Conservation (phyloP, 2,329 filamentous ascomycete species). For the Mollisia scopiformis region DNA sequence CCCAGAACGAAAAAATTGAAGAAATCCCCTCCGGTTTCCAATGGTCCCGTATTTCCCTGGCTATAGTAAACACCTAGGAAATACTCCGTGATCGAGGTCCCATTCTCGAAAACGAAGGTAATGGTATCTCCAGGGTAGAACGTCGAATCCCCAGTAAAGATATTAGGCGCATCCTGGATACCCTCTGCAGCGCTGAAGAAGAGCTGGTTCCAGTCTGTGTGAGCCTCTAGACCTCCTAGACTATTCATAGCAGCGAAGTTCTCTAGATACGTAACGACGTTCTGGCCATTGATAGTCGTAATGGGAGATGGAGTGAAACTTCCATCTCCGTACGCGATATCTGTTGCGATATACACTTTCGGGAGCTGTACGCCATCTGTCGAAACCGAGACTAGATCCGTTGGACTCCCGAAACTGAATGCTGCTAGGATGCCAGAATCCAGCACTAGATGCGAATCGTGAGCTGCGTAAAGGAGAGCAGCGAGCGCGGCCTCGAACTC, state of each 20-base stretch:
- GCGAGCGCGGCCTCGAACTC: conserved; percentile 59
- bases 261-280: conserved; percentile 50
- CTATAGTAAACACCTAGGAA: conserved; percentile 37
- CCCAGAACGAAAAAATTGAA: conserved; percentile 35
- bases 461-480: conserved; percentile 50
- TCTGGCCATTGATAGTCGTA: conserved; percentile 55
- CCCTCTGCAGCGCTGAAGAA: conserved; percentile 27
- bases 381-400: conserved; percentile 61
- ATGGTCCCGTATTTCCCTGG: conserved; percentile 31
- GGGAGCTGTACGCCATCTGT: conserved; percentile 50
- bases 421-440: conserved; percentile 51
- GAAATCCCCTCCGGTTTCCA: conserved; percentile 32
- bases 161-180: conserved; percentile 38
- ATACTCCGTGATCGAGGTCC: conserved; percentile 35
- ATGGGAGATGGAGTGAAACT: conserved; percentile 45
- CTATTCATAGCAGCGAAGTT: conserved; percentile 42
- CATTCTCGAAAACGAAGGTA: conserved; percentile 41
- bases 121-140: conserved; percentile 43
- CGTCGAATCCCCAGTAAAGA: conserved; percentile 36
- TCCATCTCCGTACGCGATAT: not conserved
- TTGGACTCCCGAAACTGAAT: conserved; percentile 51
- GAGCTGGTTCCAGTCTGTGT: conserved; percentile 42
- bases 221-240: conserved; percentile 37
- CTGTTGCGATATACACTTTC: conserved; percentile 35
- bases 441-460: conserved; percentile 66